Percentiles rank a stretch among this genome's conserved stretches.
These are phyloP conservation scores for Aspergillus coremiiformis DNA, from an alignment of 495 filamentous ascomycete genomes.

Conservation along the genomic window DNA sequence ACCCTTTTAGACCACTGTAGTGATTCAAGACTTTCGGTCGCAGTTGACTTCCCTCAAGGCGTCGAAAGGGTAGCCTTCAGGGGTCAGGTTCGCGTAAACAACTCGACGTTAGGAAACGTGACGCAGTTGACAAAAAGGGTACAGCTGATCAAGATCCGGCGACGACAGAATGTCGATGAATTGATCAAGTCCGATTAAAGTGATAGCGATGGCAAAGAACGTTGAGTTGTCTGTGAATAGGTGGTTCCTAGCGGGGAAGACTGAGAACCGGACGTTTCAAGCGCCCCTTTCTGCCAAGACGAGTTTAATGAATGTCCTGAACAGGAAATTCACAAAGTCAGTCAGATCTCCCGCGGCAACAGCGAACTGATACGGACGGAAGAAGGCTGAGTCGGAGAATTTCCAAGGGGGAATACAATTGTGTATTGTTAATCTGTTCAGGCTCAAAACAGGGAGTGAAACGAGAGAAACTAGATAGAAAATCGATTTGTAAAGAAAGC, in stretches of 20 bases:
- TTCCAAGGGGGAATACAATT: not conserved
- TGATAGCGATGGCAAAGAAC: slow-evolving; percentile 5
- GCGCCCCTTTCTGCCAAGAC: slow-evolving; percentile 14
- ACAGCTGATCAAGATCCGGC: not conserved
- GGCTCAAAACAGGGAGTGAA: not conserved
- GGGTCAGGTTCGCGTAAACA: not conserved
- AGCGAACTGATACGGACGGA: not conserved
- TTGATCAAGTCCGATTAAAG: slow-evolving; percentile 1
- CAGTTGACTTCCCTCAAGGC: not conserved
- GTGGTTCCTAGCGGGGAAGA: slow-evolving; percentile 15
- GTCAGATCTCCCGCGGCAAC: not conserved
- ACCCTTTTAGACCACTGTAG: slow-evolving; percentile 26
- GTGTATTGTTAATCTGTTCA: not conserved
- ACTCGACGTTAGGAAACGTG: not conserved
- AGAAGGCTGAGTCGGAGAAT: not conserved
- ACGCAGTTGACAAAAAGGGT: slow-evolving; percentile 1
- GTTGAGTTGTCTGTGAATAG: slow-evolving; percentile 6
- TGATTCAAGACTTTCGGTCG: not conserved
- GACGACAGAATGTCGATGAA: not conserved
- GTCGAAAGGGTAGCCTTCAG: not conserved
- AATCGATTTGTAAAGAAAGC: not conserved
- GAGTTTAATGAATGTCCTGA: slow-evolving; percentile 11
- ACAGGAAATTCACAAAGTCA: slow-evolving; percentile 1
- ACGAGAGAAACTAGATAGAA: not conserved
- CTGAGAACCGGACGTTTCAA: slow-evolving; percentile 17